These are phyloP conservation scores for Apiospora arundinis DNA, from an alignment of 2,329 filamentous ascomycete species.

Conservation along the genomic window DNA sequence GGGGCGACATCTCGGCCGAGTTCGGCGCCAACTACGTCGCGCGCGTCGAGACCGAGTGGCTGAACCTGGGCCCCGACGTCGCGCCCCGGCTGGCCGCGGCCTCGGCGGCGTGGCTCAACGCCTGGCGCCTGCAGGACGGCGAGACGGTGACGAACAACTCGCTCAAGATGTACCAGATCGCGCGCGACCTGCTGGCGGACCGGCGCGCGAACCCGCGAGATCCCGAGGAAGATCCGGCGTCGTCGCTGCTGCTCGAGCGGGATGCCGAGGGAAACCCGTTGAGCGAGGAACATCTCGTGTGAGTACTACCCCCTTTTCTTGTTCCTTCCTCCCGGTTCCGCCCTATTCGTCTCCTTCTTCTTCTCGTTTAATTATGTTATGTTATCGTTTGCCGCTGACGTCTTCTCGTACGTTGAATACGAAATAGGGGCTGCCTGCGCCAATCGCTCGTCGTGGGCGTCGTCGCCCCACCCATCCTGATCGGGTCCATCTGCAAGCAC, in stretches of 20 bases:
- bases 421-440: slow-evolving; percentile 29
- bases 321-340: neutral
- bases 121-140: slow-evolving; percentile 31
- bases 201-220: slow-evolving; percentile 26
- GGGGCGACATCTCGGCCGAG: slow-evolving; percentile 30
- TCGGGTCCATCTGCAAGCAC: slow-evolving; percentile 32
- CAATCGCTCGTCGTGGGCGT: slow-evolving; percentile 31
- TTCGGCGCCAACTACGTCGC: slow-evolving; percentile 31
- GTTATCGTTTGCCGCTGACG: too few species aligned
- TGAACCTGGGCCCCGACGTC: slow-evolving; percentile 30
- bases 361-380: too few species aligned
- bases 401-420: too few species aligned
- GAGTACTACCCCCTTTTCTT: neutral
- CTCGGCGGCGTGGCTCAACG: slow-evolving; percentile 29
- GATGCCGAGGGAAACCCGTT: slow-evolving; percentile 28
- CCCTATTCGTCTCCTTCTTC: too few species aligned
- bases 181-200: slow-evolving; percentile 28
- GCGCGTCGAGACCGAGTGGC: slow-evolving; percentile 31
- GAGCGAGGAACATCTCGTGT: slow-evolving; percentile 30
- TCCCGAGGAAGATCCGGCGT: slow-evolving; percentile 32
- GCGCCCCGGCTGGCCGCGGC: slow-evolving; percentile 23
- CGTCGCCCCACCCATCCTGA: slow-evolving; percentile 27
- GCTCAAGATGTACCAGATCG: slow-evolving; percentile 27
- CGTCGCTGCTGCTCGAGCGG: slow-evolving; percentile 28
- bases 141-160: slow-evolving; percentile 29